phyloP scores from a whole-genome alignment of 257 asterid species.

The Fraxinus excelsior region DNA sequence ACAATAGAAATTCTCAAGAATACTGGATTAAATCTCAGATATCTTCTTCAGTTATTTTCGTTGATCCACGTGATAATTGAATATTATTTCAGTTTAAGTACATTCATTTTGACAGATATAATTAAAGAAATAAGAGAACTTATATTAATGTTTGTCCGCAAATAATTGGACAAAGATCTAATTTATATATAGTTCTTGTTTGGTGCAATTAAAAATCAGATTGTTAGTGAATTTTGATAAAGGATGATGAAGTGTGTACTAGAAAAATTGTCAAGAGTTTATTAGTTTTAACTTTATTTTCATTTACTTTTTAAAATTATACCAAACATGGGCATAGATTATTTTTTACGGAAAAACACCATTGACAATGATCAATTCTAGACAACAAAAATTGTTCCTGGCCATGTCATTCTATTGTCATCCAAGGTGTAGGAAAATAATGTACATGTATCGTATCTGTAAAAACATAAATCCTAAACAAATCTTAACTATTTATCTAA shows the following conservation, averaged over 20 bases:
- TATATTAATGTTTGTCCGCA: neutral
- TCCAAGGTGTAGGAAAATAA: too few relatives aligned
- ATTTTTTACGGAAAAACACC: too few relatives aligned
- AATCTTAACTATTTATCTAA: too few relatives aligned
- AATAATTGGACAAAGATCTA: neutral
- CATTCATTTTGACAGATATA: neutral
- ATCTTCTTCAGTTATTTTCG: constrained; percentile 56
- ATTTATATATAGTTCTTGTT: neutral
- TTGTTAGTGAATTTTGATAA: too few relatives aligned
- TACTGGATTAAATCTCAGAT: constrained; percentile 44
- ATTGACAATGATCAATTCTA: neutral
- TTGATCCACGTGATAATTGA: constrained; percentile 84
- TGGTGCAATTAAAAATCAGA: too few relatives aligned
- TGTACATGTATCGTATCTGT: too few relatives aligned
- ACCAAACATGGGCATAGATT: too few relatives aligned
- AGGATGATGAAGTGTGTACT: too few relatives aligned
- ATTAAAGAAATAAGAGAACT: neutral
- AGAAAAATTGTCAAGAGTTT: too few relatives aligned
- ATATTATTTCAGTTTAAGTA: neutral
- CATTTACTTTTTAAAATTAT: too few relatives aligned
- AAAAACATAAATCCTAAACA: too few relatives aligned
- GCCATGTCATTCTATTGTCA: neutral
- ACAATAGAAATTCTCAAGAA: constrained; percentile 27
- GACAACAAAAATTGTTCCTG: neutral
- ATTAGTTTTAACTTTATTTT: too few relatives aligned